Base-by-base conservation (phyloP, 2,329 filamentous ascomycete species). In the Macroventuria anomochaeta region DNA sequence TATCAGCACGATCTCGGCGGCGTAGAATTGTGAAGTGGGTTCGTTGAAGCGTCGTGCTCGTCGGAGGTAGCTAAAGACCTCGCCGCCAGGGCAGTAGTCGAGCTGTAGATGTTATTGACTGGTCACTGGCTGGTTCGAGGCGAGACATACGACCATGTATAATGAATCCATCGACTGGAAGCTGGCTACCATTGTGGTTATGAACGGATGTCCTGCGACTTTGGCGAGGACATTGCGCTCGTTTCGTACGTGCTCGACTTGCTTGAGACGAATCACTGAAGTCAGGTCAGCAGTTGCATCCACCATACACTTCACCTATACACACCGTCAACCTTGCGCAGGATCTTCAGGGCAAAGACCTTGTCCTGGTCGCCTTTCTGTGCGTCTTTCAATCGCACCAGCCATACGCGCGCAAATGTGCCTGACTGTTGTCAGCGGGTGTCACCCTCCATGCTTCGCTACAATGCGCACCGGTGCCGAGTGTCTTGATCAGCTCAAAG, bases 221-320 rank as follows among this genome's bases (percentile, higher is more conserved):
- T 90, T 87, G 67, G 86, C 84, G 44, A 95, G 85, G 63, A 93
- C 88, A 58, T 86, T 84, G 64, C 90, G 88, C 80, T 95, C 90
- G 75, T 93, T 90, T 57, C 89, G 88, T 48, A 93, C 90, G 75
- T 95, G 90, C 76, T 93, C 90, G 63, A 93, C 87, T 71, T 95
- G 90, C 80, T 93, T 93, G 53, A 93, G 83, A 59, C 88, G 88
- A 72, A 95, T 88, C 37, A 95, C 88, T 84, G 67, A n/a, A 1
- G 43, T 11, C 5, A 5, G 20, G 49, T 53, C 20, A 53, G 42
- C 18, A 20, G 20, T 2, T 18, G 34, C 34, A 25, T n/a, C 18
- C n/a, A 15, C 3, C 5, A 10, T 7, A 2, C 17, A 15, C 12
- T 11, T 15, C 21, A 11, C 2, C 38, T n/a, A 55, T 44, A 54